Percentiles rank a stretch among this genome's conserved stretches.
Conservation (phyloP, 148 eudicot species). For the Rhododendron griersonianum region DNA sequence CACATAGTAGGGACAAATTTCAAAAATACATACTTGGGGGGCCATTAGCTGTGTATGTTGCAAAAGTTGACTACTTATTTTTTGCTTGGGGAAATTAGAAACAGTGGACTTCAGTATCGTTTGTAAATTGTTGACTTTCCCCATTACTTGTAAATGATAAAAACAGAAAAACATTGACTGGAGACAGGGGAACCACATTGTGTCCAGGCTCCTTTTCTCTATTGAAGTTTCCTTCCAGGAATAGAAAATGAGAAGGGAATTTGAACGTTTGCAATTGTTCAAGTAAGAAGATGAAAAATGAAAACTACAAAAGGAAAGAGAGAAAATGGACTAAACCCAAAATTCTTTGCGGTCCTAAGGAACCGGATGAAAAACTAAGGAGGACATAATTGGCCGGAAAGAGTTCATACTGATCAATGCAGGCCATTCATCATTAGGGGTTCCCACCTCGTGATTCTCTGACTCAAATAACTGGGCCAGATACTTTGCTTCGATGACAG, state of each 20-base stretch:
- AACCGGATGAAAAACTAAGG: not conserved
- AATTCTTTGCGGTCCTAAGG: not conserved
- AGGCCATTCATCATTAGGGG: not conserved
- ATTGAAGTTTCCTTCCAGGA: not conserved
- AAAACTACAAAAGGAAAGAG: not conserved
- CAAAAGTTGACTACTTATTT: conserved; percentile 2
- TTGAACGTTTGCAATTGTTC: not conserved
- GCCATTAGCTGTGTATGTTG: conserved; percentile 3
- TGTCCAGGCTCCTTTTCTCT: not conserved
- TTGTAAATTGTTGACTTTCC: not conserved
- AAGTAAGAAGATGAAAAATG: not conserved
- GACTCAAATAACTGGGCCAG: not conserved
- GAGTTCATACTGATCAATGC: not conserved
- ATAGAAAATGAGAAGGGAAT: not conserved
- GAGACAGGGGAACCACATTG: not conserved
- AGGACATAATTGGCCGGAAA: not conserved
- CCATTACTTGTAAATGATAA: not conserved
- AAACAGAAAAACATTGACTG: not conserved
- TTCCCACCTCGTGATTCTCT: not conserved
- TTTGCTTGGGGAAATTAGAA: conserved; percentile 7
- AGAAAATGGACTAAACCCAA: not conserved
- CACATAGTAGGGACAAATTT: not conserved
- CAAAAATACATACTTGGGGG: not conserved
- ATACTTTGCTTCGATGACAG: not conserved
- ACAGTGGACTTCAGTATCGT: not conserved